A percentile compares a stretch with the other conserved stretches of the same genome.
These are phyloP conservation scores for Schrenkiella parvula DNA, from an alignment of 345 rosid genomes.

Conservation along the genomic window DNA sequence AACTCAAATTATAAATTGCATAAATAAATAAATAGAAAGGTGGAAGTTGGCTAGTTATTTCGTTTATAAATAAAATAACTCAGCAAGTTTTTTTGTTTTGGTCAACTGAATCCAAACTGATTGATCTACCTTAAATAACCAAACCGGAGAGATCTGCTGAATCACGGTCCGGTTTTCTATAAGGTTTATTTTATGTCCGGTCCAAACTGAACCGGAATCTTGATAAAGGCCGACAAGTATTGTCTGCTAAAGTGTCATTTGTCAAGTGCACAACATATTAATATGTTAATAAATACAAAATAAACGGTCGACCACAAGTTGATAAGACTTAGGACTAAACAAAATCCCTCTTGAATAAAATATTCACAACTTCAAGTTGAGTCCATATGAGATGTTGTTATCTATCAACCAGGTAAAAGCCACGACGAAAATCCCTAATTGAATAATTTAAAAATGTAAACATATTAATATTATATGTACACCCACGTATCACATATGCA, in stretches of 20 bases:
- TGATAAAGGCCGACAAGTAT: neutral
- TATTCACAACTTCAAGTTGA: constrained; percentile 14
- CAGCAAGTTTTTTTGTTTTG: neutral
- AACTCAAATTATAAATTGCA: neutral
- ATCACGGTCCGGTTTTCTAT: neutral
- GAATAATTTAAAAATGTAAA: neutral
- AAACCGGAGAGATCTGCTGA: neutral
- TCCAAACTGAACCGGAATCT: neutral
- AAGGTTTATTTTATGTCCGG: neutral
- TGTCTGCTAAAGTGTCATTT: constrained; percentile 13
- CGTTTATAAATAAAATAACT: neutral
- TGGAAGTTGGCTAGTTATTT: constrained; percentile 2
- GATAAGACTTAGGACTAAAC: neutral
- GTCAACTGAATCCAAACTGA: neutral
- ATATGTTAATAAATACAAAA: neutral
- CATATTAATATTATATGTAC: neutral
- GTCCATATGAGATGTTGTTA: neutral
- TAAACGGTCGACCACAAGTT: neutral
- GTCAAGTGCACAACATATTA: neutral
- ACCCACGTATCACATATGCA: neutral
- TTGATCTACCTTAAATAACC: neutral
- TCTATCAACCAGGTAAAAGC: neutral
- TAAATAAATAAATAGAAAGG: neutral
- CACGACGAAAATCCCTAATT: neutral
- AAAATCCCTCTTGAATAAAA: constrained; percentile 13